Evolutionary conservation across 2,329 filamentous ascomycete genomes (phyloP), one percentile per base, ranked within the genome.

Genomic region (Arthrinium phaeospermum): DNA sequence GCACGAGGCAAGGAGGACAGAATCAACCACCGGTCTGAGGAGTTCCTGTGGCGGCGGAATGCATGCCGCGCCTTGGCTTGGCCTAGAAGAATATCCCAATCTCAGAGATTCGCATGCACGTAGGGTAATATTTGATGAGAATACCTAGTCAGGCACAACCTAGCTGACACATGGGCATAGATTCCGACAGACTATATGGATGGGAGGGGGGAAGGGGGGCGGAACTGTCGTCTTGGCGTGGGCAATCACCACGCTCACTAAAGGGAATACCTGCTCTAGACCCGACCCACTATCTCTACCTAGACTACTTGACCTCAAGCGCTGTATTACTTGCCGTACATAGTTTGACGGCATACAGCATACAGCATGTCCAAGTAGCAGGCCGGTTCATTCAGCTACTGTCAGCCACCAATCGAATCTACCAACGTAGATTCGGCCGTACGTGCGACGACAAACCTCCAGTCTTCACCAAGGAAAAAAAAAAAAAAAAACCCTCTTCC

Each of bases 361-460:
- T 37, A 34, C 19, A 16, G 27, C 6, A 34, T 22, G 34, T 37
- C n/a, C 30, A 41, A 41, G 57, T 41, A 41, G 57, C 57, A 64
- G 57, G 57, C 57, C 57, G 57, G 34, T 37, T 41, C 57, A 61
- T 61, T 61, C 53, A 61, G 53, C 53, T 61, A 61, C 10, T 61
- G 19, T 4, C 67, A 69, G 44, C 45, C 45, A 30, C 44, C 22
- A 49, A n/a, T 37, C n/a, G 67, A 69, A 69, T 45, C 47, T 47
- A 69, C 45, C 22, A 49, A 69, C 67, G 45, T 69, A 49, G 44
- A 69, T 49, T 69, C 67, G 67, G 67, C 67, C 67, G 67, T 69
- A 69, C 47, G 44, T 69, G 45, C 67, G 45, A 69, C 67, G 34
- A 41, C 34, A 41, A 41, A 41, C 34, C 57, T 64, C 57, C 57